A percentile compares a stretch with the other conserved stretches of the same genome.
phyloP scores from a whole-genome alignment of 352 stramenopile genomes.

The Phytopythium oedochilum region DNA sequence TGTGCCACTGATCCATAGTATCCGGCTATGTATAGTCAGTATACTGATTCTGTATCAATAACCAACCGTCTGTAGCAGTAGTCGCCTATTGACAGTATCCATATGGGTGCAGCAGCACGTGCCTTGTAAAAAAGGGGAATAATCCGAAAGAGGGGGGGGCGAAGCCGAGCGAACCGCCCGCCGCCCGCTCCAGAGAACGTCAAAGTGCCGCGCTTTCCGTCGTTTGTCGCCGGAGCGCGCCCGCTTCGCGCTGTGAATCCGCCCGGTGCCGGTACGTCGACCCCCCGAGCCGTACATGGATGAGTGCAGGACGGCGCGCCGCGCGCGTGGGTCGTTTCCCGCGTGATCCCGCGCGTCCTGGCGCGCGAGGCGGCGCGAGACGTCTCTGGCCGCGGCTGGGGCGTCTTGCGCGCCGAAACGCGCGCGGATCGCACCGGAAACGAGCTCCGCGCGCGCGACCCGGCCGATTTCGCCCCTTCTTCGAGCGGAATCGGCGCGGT shows the following conservation, averaged over 20 bases:
- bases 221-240: conserved; percentile 19
- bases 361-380: conserved; percentile 14
- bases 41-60: too few species aligned
- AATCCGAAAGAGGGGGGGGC: background rate
- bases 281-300: background rate
- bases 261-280: conserved; percentile 27
- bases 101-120: too few species aligned
- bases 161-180: background rate
- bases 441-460: background rate
- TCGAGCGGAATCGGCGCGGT: conserved; percentile 12
- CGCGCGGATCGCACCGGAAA: background rate
- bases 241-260: conserved; percentile 16
- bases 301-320: background rate
- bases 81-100: too few species aligned
- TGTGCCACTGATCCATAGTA: too few species aligned
- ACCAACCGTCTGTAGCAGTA: too few species aligned
- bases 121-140: too few species aligned
- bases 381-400: background rate
- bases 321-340: background rate
- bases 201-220: conserved; percentile 31
- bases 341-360: conserved; percentile 6
- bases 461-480: conserved; percentile 7
- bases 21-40: too few species aligned
- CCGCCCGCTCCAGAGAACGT: conserved; percentile 37
- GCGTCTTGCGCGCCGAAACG: conserved; percentile 2